These are phyloP conservation scores for Mycena galericulata DNA, from an alignment of 768 basidiomycete genomes.

Conservation along the genomic window DNA sequence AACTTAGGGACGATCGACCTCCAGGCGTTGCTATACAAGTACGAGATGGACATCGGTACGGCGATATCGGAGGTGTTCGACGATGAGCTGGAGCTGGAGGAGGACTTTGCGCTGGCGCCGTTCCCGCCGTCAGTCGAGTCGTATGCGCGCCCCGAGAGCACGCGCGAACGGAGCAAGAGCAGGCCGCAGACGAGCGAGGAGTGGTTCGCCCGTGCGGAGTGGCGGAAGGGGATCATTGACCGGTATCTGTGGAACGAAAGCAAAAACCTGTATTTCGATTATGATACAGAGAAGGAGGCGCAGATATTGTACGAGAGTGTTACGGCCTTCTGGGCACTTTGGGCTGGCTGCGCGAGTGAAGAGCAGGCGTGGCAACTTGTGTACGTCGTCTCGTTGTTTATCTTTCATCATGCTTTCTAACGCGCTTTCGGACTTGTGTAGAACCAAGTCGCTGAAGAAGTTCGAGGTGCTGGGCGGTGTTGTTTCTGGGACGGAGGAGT, in stretches of 20 bases:
- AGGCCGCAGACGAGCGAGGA: slow-evolving; percentile 82
- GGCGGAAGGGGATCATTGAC: slow-evolving; percentile 88
- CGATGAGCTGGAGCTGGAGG: slow-evolving; percentile 91
- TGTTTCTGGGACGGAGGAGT: slow-evolving; percentile 97
- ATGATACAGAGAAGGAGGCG: slow-evolving; percentile 91
- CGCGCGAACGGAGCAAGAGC: slow-evolving; percentile 67
- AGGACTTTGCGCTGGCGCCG: slow-evolving; percentile 90
- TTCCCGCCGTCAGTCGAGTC: slow-evolving; percentile 87
- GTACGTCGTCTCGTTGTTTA: slow-evolving; percentile 60
- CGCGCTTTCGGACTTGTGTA: slow-evolving; percentile 46
- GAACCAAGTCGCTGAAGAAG: slow-evolving; percentile 89
- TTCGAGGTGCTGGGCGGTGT: slow-evolving; percentile 97
- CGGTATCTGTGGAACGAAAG: slow-evolving; percentile 97
- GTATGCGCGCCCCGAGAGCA: slow-evolving; percentile 66
- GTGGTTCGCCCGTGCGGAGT: slow-evolving; percentile 93
- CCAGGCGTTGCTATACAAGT: slow-evolving; percentile 97
- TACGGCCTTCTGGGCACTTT: slow-evolving; percentile 96
- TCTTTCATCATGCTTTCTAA: slow-evolving; percentile 33
- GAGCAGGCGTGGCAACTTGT: slow-evolving; percentile 94
- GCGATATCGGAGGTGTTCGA: slow-evolving; percentile 96
- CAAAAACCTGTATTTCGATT: slow-evolving; percentile 95
- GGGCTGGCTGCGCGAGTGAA: slow-evolving; percentile 98
- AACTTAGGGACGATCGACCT: slow-evolving; percentile 97
- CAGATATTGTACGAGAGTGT: slow-evolving; percentile 97
- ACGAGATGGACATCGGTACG: slow-evolving; percentile 98